Conservation (phyloP, 495 filamentous ascomycete genomes). For the Podospora appendiculata region DNA sequence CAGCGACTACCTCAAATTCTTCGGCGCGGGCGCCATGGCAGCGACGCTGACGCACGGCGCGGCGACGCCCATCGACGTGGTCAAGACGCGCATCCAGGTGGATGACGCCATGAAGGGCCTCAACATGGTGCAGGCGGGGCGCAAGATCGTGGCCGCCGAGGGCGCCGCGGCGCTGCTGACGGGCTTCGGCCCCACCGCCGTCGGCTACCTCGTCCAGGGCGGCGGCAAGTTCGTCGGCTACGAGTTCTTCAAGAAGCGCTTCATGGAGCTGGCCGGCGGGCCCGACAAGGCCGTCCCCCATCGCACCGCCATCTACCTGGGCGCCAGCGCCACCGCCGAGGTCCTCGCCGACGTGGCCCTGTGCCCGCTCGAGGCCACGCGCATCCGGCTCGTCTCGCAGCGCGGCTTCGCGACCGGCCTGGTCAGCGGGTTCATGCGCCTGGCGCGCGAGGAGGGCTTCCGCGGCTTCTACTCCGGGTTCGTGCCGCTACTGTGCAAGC, state of each 20-base stretch:
- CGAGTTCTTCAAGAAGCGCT: slow-evolving; percentile 73
- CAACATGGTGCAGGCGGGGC: slow-evolving; percentile 64
- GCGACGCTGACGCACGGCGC: slow-evolving; percentile 78
- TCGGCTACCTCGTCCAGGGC: slow-evolving; percentile 71
- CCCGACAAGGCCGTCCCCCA: slow-evolving; percentile 58
- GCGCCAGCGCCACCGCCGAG: slow-evolving; percentile 62
- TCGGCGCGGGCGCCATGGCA: slow-evolving; percentile 77
- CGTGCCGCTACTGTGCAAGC: slow-evolving; percentile 70
- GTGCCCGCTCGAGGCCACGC: slow-evolving; percentile 69
- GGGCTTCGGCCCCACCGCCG: slow-evolving; percentile 65
- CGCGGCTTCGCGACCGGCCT: slow-evolving; percentile 60
- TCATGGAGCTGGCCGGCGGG: slow-evolving; percentile 55
- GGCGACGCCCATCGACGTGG: slow-evolving; percentile 35
- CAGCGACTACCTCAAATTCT: slow-evolving; percentile 57
- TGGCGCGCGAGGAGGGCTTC: slow-evolving; percentile 61
- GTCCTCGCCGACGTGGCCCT: slow-evolving; percentile 75
- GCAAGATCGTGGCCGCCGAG: slow-evolving; percentile 61
- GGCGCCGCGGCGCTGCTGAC: slow-evolving; percentile 66
- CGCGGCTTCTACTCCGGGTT: slow-evolving; percentile 74
- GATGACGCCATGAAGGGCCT: slow-evolving; percentile 68
- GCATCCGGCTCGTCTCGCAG: slow-evolving; percentile 70
- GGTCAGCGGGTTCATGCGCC: slow-evolving; percentile 57
- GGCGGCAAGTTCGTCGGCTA: slow-evolving; percentile 75
- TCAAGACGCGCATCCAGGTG: slow-evolving; percentile 74
- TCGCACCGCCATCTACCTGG: slow-evolving; percentile 68